These are phyloP conservation scores for Trichopus zeylanicus DNA, from an alignment of 116 monocot species.

Conservation along the genomic window DNA sequence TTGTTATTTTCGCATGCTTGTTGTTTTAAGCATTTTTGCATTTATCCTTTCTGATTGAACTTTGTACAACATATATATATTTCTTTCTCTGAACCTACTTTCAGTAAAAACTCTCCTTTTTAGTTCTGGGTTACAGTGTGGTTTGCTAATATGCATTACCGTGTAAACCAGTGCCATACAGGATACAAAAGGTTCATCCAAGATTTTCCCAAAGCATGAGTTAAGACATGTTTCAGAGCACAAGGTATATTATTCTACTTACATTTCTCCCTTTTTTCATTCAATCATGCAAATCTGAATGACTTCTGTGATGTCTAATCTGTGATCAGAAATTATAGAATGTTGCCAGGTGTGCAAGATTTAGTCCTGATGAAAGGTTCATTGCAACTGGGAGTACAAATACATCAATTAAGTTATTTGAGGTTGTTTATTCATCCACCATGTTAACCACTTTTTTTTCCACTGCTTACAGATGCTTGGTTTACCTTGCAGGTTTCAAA, in stretches of 20 bases:
- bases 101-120: no score
- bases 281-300: no score
- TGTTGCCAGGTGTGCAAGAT: constrained; percentile 78
- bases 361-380: constrained; percentile 81
- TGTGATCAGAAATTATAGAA: no score
- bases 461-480: constrained; percentile 4
- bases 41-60: no score
- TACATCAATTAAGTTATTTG: constrained; percentile 84
- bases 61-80: no score
- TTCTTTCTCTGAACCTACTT: no score
- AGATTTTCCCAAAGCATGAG: constrained; percentile 77
- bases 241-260: constrained; percentile 71
- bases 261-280: no score
- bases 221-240: constrained; percentile 79
- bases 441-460: background rate
- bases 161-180: constrained; percentile 40
- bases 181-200: constrained; percentile 69
- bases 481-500: constrained; percentile 52
- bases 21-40: no score
- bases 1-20: no score
- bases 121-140: background rate
- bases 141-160: constrained; percentile 1
- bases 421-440: constrained; percentile 29
- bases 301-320: no score
- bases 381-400: constrained; percentile 90